Base-by-base conservation (phyloP, 192 early-diverging fungal species). In the Coemansia sp. region DNA sequence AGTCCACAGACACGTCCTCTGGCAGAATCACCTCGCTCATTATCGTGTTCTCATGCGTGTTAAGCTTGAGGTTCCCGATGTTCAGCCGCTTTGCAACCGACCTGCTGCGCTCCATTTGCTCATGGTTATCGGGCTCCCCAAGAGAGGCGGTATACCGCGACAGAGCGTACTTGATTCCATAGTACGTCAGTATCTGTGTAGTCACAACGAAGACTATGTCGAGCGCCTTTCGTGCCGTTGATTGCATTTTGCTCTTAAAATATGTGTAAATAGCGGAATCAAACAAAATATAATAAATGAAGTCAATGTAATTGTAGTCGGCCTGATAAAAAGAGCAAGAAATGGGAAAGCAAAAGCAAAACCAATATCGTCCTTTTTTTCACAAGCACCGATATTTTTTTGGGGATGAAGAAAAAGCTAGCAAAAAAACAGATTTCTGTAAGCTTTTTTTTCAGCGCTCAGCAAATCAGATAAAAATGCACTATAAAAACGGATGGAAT, bases 21-120 rank as follows among this genome's bases (percentile, higher is more conserved):
- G 95, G 89, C 67, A 92, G 89, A 53, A 98, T 92, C 8, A 99
- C 93, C 77, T 98, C 98, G 57, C 91, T 72, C 59, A 94, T 93
- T 68, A 99, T 98, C 18, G 95, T 89, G 71, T 91, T 88, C 79
- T 99, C 98, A 75, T 98, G 91, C 71, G 95, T 95, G 57, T 86
- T 93, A 63, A 98, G 76, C 69, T 94, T 89, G 59, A 98, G 59
- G 19, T 61, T 64, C 9, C 64, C 64, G 9, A 79, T 71, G 16
- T 76, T 72, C 11, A 84, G 69, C 21, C 70, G 65, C 52, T 56
- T 67, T 48, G 76, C 73, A 10, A 83, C 73, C 5, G 64, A 48
- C 61, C 69, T 72, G 61, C 81, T 83, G 47, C 89, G 89, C 83
- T 94, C 94, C 65, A 83, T 77, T 74, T 92, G 90, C 18, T 90